Evolutionary conservation across 352 stramenopile species (phyloP), one percentile per base, ranked within the genome.

Genomic region (Globisporangium irregulare): DNA sequence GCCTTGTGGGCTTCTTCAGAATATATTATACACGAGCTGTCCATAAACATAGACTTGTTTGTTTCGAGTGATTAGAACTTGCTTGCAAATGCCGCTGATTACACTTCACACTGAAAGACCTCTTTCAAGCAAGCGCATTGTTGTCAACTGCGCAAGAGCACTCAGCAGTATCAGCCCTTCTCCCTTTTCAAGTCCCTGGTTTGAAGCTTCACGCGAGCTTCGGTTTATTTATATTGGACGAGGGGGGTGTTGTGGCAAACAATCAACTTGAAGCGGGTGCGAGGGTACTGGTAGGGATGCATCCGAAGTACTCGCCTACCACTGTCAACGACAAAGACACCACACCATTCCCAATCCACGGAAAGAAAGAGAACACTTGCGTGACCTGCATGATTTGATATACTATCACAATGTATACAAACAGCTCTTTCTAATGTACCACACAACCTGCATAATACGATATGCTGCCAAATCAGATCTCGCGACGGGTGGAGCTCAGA

Each of bases 321-420:
- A 14, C 59, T 46, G 46, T 36, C 36, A 7, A 38, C 12, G 15
- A 60, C 61, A 67, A 67, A 67, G 61, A 67, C 48, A 6, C 61
- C 61, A 29, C 61, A 22, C 32, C 48, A 59, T 22, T 59, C 53
- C 53, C 53, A 15, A 59, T 59, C 25, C 25, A 24, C 10, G 3
- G 48, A 27, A 55, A 55, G 20, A 55, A 55, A 29, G 5, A 34
- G 15, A 56, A 29, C 41, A 15, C 3, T n/a, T 53, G 22, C 55
- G 15, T 4, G 5, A 24, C 27, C 54, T n/a, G 10, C 32, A 8
- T 7, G n/a, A 41, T 5, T 25, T 4, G 1, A 59, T 59, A 59
- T 4, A 24, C 1, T n/a, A 1, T 1, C 9, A 38, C 5, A 34
- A 36, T 58, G 4, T 8, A 32, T 32, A 32, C 29, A 32, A 32